These are phyloP conservation scores for Vickermania spadyakhi DNA, from an alignment of 208 protist species.

Conservation along the genomic window DNA sequence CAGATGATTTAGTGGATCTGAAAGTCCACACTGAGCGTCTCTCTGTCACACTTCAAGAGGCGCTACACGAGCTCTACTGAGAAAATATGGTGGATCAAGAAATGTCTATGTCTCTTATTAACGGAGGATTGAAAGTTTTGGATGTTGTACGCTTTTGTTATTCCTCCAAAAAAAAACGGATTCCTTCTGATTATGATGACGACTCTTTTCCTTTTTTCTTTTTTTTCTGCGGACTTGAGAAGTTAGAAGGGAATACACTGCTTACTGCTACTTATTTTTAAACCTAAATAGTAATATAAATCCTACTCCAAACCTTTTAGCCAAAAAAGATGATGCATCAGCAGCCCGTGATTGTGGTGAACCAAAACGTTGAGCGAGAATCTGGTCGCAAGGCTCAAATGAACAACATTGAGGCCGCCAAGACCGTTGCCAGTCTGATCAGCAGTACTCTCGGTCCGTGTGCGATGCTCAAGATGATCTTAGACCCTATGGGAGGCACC, in stretches of 20 bases:
- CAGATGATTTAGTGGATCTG: conserved; percentile 35
- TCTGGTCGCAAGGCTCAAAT: conserved; percentile 97
- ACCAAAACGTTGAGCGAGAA: conserved; percentile 96
- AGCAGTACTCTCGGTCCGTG: conserved; percentile 98
- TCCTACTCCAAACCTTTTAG: too few species aligned
- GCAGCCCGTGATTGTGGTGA: conserved; percentile 87
- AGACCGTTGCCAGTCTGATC: conserved; percentile 98
- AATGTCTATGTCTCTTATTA: background rate
- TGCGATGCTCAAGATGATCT: conserved; percentile 99
- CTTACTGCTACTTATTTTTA: too few species aligned
- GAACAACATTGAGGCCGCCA: conserved; percentile 97
- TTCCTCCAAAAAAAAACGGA: background rate
- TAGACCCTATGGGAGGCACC: conserved; percentile 99
- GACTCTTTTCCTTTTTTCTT: background rate
- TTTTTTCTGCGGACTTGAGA: too few species aligned
- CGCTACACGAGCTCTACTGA: conserved; percentile 18
- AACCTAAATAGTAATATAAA: too few species aligned
- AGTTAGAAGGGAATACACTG: too few species aligned
- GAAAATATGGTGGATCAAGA: background rate
- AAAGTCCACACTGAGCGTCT: conserved; percentile 44
- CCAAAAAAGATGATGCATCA: conserved; percentile 39
- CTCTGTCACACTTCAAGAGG: conserved; percentile 20
- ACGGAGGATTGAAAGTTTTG: background rate
- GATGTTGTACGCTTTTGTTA: background rate
- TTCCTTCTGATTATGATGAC: background rate